These are phyloP conservation scores for Musa itinerans DNA, from an alignment of 176 grass and related monocot genomes.

Conservation along the genomic window DNA sequence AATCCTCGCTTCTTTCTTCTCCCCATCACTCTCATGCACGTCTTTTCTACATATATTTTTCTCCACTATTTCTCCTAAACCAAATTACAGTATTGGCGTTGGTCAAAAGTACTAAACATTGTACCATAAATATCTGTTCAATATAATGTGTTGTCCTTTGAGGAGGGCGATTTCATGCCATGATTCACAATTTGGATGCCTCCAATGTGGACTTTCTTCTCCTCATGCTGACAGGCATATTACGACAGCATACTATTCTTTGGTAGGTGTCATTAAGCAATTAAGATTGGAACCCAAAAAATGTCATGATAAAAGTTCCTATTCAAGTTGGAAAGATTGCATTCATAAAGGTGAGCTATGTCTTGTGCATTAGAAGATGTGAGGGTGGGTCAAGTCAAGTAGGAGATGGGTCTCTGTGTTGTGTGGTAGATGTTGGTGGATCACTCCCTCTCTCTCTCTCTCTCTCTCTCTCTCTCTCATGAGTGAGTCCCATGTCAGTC, in stretches of 20 bases:
- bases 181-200: background rate
- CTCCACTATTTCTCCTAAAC: background rate
- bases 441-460: background rate
- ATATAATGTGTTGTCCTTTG: too few species aligned
- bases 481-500: background rate
- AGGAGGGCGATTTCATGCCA: background rate
- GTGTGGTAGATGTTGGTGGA: background rate
- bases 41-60: background rate
- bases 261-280: background rate
- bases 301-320: background rate
- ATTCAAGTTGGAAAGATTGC: too few species aligned
- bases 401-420: background rate
- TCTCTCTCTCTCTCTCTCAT: background rate
- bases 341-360: background rate
- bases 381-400: background rate
- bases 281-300: background rate
- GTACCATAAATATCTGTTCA: background rate
- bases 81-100: background rate
- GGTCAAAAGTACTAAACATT: background rate
- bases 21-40: background rate
- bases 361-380: background rate
- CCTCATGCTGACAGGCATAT: background rate
- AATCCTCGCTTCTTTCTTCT: conserved; percentile 1
- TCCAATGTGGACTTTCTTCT: background rate
- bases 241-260: background rate